Conservation (phyloP, 768 basidiomycete species). For the Mycena leptocephala region DNA sequence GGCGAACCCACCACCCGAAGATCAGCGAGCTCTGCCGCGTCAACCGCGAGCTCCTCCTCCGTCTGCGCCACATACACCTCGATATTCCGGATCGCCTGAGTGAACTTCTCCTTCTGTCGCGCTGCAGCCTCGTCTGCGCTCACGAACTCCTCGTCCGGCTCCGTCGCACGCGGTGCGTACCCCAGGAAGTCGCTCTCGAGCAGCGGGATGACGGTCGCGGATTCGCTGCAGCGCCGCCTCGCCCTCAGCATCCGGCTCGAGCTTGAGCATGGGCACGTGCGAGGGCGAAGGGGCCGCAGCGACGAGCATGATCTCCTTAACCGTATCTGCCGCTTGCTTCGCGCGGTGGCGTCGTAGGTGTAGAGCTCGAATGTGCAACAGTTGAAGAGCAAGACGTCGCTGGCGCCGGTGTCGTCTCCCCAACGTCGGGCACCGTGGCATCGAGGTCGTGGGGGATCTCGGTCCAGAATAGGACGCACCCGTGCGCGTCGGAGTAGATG, state of each 20-base stretch:
- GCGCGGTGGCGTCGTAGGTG: neutral
- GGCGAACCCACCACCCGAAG: neutral
- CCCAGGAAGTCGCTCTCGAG: constrained; percentile 50
- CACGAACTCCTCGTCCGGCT: constrained; percentile 14
- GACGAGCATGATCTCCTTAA: constrained; percentile 23
- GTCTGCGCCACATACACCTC: constrained; percentile 1
- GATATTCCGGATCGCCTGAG: constrained; percentile 6
- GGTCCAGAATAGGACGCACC: constrained; percentile 43
- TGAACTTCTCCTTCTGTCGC: neutral
- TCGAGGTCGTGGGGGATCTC: neutral
- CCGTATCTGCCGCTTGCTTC: constrained; percentile 8
- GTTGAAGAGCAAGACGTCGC: no score
- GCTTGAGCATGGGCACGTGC: constrained; percentile 10
- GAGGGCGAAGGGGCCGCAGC: constrained; percentile 11
- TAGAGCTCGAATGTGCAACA: no score
- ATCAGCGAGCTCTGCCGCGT: neutral
- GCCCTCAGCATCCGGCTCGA: constrained; percentile 47
- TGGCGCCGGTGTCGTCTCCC: no score
- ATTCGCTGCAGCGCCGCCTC: constrained; percentile 45
- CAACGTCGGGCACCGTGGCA: constrained; percentile 5
- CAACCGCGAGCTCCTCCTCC: constrained; percentile 15
- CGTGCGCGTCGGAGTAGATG: constrained; percentile 43
- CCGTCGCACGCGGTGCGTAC: constrained; percentile 43
- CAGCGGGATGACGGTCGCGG: constrained; percentile 47
- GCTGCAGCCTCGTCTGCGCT: neutral